Evolutionary conservation across 176 grass and related monocot genomes (phyloP), one percentile per base, ranked within the genome.

Genomic region (Juncus effusus): DNA sequence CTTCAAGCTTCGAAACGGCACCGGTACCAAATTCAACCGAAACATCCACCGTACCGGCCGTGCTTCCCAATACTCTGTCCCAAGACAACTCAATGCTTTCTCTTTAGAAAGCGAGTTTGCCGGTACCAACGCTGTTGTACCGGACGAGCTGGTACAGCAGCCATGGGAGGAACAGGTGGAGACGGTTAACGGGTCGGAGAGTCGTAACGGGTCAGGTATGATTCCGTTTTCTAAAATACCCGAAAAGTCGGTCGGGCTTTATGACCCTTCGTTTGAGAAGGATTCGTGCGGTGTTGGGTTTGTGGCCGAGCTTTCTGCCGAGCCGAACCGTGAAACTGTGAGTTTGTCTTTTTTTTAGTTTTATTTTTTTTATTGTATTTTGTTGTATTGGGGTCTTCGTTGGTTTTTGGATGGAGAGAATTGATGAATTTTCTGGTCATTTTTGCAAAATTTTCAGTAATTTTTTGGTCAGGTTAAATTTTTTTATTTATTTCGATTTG

Each of bases 241-340:
- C 1, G 83, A 87, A 78, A 88, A 80, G 78, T 84, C 72, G 67
- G 80, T 99, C 73, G 94, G 94, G 40, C 89, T 99, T 28, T 99
- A 99, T 60, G 59, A 99, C 59, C 85, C 89, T 56, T 79, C 94
- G n/a, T 80, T 83, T 11, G 94, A 99, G 80, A 90, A 77, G 42
- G 94, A 99, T 78, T 68, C 94, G 4, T 99, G 94, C 56, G 94
- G 94, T 19, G 94, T 99, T 51, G 94, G 94, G 10, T 99, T 99
- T 62, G 64, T 99, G 19, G 94, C 94, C 8, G 94, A 99, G 65
- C 85, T 99, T 2, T 99, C 94, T 49, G 88, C 82, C 10, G 75
- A 78, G 51, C 80, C 80, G 72, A 89, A 77, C 52, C 76, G 88
- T 51, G 67, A 80, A 78, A 99, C 94, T 2, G 94, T 99, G 61